These are phyloP conservation scores for Pyrenochaeta sp. DNA, from an alignment of 2,329 filamentous ascomycete genomes.

Conservation along the genomic window DNA sequence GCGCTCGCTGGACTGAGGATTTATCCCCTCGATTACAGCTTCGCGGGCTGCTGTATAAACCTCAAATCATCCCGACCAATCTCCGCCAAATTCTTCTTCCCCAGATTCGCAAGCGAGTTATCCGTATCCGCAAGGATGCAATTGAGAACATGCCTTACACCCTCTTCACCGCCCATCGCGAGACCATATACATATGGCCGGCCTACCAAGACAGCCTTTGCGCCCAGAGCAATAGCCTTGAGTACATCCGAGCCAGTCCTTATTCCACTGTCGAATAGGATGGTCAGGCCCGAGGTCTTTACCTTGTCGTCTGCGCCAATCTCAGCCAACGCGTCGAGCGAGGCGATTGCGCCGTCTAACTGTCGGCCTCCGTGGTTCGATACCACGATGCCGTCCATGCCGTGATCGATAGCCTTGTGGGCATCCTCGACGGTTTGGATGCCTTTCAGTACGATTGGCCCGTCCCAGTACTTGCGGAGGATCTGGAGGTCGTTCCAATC, in stretches of 20 bases:
- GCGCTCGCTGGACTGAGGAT: too few relatives aligned
- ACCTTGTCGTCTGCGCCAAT: slow-evolving; percentile 44
- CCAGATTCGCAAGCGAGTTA: slow-evolving; percentile 42
- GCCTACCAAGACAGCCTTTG: slow-evolving; percentile 46
- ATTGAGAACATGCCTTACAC: slow-evolving; percentile 47
- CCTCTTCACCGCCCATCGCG: slow-evolving; percentile 46
- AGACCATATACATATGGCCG: slow-evolving; percentile 48
- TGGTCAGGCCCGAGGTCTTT: slow-evolving; percentile 35
- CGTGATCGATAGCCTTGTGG: slow-evolving; percentile 41
- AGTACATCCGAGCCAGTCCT: slow-evolving; percentile 46
- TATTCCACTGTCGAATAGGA: slow-evolving; percentile 49
- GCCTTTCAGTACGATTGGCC: slow-evolving; percentile 50
- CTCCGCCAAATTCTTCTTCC: slow-evolving; percentile 38
- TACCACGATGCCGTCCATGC: slow-evolving; percentile 49
- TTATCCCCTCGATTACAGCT: slow-evolving; percentile 25
- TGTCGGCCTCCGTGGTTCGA: slow-evolving; percentile 50
- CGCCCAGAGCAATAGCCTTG: slow-evolving; percentile 48
- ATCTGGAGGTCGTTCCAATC: slow-evolving; percentile 45
- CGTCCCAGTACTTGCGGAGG: slow-evolving; percentile 45
- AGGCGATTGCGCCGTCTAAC: slow-evolving; percentile 44
- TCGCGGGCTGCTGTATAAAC: slow-evolving; percentile 31
- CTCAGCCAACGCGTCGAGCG: slow-evolving; percentile 45
- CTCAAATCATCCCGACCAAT: slow-evolving; percentile 38
- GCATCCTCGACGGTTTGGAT: slow-evolving; percentile 50
- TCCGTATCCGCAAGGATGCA: slow-evolving; percentile 41